Evolutionary conservation across 441 rosid genomes (phyloP), one percentile per base, ranked within the genome.

Genomic region (Viola pubescens): DNA sequence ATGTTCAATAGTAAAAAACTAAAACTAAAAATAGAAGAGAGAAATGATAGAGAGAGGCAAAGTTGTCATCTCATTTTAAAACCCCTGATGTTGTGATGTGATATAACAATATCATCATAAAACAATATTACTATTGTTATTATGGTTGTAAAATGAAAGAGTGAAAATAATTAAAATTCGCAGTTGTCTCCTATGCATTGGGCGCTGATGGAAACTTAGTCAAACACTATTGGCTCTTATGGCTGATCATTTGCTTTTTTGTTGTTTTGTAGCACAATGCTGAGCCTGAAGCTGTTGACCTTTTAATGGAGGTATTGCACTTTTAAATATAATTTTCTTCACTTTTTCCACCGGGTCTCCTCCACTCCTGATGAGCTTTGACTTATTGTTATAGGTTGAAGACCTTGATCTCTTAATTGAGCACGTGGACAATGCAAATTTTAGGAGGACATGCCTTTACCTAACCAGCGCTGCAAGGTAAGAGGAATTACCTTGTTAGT

Each of bases 241-340:
- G 48, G 48, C 4, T 6, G 11, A 46, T 46, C 3, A 8, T 9
- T 46, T 3, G 11, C 11, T 1, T 45, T 57, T 40, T 44, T 66
- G 5, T 52, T 64, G n/a, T 54, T 52, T 60, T 71, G 73, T 84
- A 94, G 99, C 97, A 90, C 74, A 94, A 94, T 78, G 97, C 99
- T 53, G 99, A 94, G 80, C 92, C 99, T 11, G 99, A 94, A 78
- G 99, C 97, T 64, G 94, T 94, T 73, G 97, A 94, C 79, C 88
- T 94, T 59, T 70, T 94, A 61, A 94, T 94, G 97, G 97, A 94
- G 84, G 94, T 83, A 69, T 47, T 0, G 3, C 34, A 6, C 42
- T 50, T 37, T 19, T 19, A 19, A 37, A 13, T 37, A 19, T n/a
- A 5, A n/a, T 10, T 12, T 9, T 6, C 37, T 43, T 10, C 34